phyloP scores from a whole-genome alignment of 169 alveolate genomes.

The Cyclospora cayetanensis region DNA sequence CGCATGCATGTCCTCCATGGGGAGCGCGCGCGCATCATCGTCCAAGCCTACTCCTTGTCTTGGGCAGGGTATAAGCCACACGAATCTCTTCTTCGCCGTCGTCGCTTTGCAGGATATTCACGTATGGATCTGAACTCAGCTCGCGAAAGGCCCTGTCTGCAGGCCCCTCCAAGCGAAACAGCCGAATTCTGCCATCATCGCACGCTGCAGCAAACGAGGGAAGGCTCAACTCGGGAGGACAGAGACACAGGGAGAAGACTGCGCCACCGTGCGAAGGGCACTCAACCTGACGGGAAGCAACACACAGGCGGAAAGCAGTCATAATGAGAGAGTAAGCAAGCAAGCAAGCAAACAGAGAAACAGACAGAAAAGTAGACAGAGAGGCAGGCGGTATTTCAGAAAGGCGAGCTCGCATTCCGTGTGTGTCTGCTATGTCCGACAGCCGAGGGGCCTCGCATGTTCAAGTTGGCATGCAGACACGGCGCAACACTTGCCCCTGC shows the following conservation, averaged over 20 bases:
- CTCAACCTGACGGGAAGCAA: slow-evolving; percentile 4
- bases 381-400: too few species aligned
- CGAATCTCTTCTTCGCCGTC: background rate
- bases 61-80: slow-evolving; percentile 33
- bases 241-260: slow-evolving; percentile 39
- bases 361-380: background rate
- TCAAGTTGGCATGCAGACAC: too few species aligned
- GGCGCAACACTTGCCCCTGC: too few species aligned
- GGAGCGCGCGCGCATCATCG: too few species aligned
- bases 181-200: slow-evolving; percentile 72
- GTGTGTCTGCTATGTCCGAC: too few species aligned
- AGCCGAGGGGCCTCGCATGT: too few species aligned
- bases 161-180: slow-evolving; percentile 40
- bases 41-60: slow-evolving; percentile 23
- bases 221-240: slow-evolving; percentile 11
- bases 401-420: too few species aligned
- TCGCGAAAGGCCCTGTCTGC: slow-evolving; percentile 38
- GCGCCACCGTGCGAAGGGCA: slow-evolving; percentile 68
- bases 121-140: background rate
- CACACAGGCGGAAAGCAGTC: background rate
- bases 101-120: background rate
- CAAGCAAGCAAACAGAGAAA: background rate
- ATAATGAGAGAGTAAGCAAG: background rate
- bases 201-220: slow-evolving; percentile 71
- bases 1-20: too few species aligned